These are phyloP conservation scores for Phlyctochytrium bullatum DNA, from an alignment of 192 early-diverging fungal genomes.

Conservation along the genomic window DNA sequence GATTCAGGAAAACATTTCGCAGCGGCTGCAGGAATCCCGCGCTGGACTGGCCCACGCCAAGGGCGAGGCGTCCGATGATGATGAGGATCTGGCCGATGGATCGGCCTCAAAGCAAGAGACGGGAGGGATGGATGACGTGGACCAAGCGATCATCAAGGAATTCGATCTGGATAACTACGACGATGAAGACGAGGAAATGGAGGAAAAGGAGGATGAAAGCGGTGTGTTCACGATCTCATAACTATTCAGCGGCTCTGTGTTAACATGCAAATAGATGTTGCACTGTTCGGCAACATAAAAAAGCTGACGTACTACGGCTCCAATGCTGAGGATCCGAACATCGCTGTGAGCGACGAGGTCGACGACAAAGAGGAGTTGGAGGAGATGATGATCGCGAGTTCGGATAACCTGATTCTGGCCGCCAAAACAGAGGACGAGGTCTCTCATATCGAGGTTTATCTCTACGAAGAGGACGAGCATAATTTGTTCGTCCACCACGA, in stretches of 20 bases:
- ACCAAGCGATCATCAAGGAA: constrained; percentile 27
- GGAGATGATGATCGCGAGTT: constrained; percentile 72
- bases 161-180: constrained; percentile 97
- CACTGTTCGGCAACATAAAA: constrained; percentile 83
- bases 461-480: constrained; percentile 79
- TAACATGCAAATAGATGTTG: too few species aligned
- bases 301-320: constrained; percentile 73
- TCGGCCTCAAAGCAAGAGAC: background rate
- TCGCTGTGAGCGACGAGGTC: constrained; percentile 65
- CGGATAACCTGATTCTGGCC: constrained; percentile 86
- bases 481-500: constrained; percentile 98
- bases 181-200: constrained; percentile 39
- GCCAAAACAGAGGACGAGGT: constrained; percentile 98
- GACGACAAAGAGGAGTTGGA: constrained; percentile 75
- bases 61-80: constrained; percentile 16
- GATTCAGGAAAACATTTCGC: constrained; percentile 68
- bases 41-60: constrained; percentile 46
- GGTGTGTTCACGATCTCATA: too few species aligned
- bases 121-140: constrained; percentile 23
- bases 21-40: constrained; percentile 36
- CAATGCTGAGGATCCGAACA: constrained; percentile 83
- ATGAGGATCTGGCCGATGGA: background rate
- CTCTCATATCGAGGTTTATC: constrained; percentile 90
- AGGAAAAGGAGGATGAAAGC: constrained; percentile 21
- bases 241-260: too few species aligned